phyloP scores from a whole-genome alignment of 2,329 filamentous ascomycete species.

The Xylaria multiplex region DNA sequence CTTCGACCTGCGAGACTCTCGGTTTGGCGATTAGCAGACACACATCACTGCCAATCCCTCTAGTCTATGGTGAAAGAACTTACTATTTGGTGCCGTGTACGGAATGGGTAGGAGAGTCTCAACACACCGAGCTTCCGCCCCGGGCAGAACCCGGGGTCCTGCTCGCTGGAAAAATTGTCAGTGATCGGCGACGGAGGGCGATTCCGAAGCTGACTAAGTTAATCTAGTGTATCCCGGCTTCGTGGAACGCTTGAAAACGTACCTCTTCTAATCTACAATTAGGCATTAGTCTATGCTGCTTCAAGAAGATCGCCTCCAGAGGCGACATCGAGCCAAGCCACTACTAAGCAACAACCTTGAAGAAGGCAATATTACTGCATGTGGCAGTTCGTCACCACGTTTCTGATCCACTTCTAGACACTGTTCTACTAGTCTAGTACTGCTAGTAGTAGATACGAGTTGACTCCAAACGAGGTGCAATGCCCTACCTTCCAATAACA shows the following conservation, averaged over 20 bases:
- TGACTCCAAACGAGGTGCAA: background rate
- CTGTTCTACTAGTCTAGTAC: too few relatives aligned
- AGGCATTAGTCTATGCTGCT: background rate
- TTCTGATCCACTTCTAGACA: constrained; percentile 4
- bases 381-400: constrained; percentile 11
- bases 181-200: constrained; percentile 24
- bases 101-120: constrained; percentile 1
- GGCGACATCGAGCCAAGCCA: background rate
- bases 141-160: background rate
- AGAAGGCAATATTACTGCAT: constrained; percentile 9
- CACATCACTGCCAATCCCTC: background rate
- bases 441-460: background rate
- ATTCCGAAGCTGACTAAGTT: constrained; percentile 14
- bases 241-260: constrained; percentile 20
- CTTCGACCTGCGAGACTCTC: background rate
- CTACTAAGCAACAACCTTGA: background rate
- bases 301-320: constrained; percentile 7
- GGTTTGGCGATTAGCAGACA: constrained; percentile 1
- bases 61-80: background rate
- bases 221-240: constrained; percentile 30
- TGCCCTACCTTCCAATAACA: background rate
- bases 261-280: background rate
- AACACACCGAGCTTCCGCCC: background rate
- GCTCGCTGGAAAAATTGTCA: constrained; percentile 11
- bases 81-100: background rate